A percentile compares a stretch with the other conserved stretches of the same genome.
These are phyloP conservation scores for Globisporangium parvum DNA, from an alignment of 352 stramenopile genomes.

Conservation along the genomic window DNA sequence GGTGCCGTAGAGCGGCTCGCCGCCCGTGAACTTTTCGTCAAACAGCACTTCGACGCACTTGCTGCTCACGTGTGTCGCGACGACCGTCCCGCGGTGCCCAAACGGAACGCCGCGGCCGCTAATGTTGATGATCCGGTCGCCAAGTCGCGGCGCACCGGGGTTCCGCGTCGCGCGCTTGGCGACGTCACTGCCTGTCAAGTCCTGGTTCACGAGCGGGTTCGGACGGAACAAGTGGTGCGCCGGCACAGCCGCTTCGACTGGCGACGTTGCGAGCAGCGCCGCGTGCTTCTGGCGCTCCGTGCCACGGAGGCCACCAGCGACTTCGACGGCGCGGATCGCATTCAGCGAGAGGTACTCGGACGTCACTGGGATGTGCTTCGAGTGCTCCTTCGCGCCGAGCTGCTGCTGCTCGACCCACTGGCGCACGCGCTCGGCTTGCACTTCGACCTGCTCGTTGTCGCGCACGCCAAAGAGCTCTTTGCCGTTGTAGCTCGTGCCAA, in stretches of 20 bases:
- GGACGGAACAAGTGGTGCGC: constrained; percentile 64
- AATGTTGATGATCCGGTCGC: constrained; percentile 98
- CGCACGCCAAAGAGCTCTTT: constrained; percentile 84
- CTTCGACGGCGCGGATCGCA: constrained; percentile 92
- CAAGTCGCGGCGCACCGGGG: constrained; percentile 82
- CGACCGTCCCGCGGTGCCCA: constrained; percentile 95
- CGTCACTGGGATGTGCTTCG: constrained; percentile 89
- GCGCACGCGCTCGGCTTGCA: constrained; percentile 75
- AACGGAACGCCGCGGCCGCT: constrained; percentile 94
- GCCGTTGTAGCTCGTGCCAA: constrained; percentile 86
- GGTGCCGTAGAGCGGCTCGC: constrained; percentile 92
- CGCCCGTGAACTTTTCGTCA: constrained; percentile 95
- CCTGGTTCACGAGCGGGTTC: constrained; percentile 72
- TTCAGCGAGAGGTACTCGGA: constrained; percentile 92
- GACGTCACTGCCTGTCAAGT: constrained; percentile 66
- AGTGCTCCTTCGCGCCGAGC: constrained; percentile 78
- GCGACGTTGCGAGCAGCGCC: constrained; percentile 24
- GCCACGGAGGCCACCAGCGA: constrained; percentile 54
- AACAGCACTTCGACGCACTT: constrained; percentile 98
- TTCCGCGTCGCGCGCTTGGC: constrained; percentile 55
- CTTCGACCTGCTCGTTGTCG: constrained; percentile 45
- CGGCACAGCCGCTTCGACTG: constrained; percentile 35
- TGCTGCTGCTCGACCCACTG: constrained; percentile 92
- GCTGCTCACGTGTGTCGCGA: constrained; percentile 94
- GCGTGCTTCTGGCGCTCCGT: constrained; percentile 51